These are phyloP conservation scores for Capsicum rhomboideum DNA, from an alignment of 257 asterid species.

Conservation along the genomic window DNA sequence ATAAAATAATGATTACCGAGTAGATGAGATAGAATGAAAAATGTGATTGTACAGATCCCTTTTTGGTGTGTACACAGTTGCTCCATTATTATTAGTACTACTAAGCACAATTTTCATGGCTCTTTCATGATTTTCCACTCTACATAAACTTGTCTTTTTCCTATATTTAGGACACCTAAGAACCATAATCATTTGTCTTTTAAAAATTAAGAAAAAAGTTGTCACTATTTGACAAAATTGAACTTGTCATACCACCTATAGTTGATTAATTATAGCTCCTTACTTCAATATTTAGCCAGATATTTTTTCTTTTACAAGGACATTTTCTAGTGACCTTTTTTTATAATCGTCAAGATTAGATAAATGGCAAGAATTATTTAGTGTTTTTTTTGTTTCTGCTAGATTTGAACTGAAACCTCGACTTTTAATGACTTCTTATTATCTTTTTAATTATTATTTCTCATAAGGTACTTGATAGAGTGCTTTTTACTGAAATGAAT, in stretches of 20 bases:
- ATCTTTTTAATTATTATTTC: too few species aligned
- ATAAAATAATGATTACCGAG: not conserved
- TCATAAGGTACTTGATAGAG: too few species aligned
- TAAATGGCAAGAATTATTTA: too few species aligned
- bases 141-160: not conserved
- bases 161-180: not conserved
- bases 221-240: not conserved
- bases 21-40: not conserved
- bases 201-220: not conserved
- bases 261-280: not conserved
- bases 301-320: not conserved
- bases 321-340: too few species aligned
- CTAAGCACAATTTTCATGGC: not conserved
- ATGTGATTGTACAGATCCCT: not conserved
- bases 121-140: not conserved
- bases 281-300: not conserved
- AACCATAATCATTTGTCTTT: not conserved
- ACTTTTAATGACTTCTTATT: too few species aligned
- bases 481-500: too few species aligned
- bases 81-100: not conserved
- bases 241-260: not conserved
- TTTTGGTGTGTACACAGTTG: not conserved
- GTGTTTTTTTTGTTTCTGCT: too few species aligned
- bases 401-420: too few species aligned
- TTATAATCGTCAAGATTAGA: too few species aligned